phyloP scores from a whole-genome alignment of 2,329 filamentous ascomycete genomes.

The Neonectria ditissima region DNA sequence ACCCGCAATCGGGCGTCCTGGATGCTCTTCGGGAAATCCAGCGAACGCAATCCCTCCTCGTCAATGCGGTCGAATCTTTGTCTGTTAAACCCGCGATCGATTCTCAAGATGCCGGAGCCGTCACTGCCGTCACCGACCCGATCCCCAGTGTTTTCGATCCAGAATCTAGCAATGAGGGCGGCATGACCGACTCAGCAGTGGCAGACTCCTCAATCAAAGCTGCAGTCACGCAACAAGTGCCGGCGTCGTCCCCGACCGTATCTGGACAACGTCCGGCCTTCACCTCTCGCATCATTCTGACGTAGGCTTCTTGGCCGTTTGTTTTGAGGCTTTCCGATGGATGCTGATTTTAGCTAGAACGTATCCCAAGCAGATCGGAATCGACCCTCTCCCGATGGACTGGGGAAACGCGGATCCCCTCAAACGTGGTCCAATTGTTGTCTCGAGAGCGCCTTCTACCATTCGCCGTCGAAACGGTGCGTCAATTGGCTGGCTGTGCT shows the following conservation, averaged over 20 bases:
- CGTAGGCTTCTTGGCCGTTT: constrained; percentile 52
- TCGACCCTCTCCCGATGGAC: constrained; percentile 88
- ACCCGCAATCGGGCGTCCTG: constrained; percentile 40
- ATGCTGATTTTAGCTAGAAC: constrained; percentile 62
- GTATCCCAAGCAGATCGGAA: constrained; percentile 93
- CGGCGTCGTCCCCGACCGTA: constrained; percentile 39
- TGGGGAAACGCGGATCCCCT: constrained; percentile 85
- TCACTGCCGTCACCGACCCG: constrained; percentile 16
- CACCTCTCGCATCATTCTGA: constrained; percentile 67
- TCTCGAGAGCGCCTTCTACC: constrained; percentile 80
- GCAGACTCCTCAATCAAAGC: constrained; percentile 30
- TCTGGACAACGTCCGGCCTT: constrained; percentile 58
- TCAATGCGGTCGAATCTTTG: constrained; percentile 56
- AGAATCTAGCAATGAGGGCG: constrained; percentile 26
- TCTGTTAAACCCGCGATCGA: constrained; percentile 46
- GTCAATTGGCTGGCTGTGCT: constrained; percentile 43
- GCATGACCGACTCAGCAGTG: constrained; percentile 20
- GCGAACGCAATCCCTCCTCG: constrained; percentile 55
- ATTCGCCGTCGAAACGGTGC: constrained; percentile 84
- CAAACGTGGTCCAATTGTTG: constrained; percentile 87
- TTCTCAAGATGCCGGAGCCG: constrained; percentile 12
- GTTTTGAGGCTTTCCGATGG: constrained; percentile 13
- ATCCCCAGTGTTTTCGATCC: constrained; percentile 24
- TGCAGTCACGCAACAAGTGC: constrained; percentile 39
- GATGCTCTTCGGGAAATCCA: constrained; percentile 56